These are phyloP conservation scores for Leishmania mexicana DNA, from an alignment of 208 protist genomes.

Conservation along the genomic window DNA sequence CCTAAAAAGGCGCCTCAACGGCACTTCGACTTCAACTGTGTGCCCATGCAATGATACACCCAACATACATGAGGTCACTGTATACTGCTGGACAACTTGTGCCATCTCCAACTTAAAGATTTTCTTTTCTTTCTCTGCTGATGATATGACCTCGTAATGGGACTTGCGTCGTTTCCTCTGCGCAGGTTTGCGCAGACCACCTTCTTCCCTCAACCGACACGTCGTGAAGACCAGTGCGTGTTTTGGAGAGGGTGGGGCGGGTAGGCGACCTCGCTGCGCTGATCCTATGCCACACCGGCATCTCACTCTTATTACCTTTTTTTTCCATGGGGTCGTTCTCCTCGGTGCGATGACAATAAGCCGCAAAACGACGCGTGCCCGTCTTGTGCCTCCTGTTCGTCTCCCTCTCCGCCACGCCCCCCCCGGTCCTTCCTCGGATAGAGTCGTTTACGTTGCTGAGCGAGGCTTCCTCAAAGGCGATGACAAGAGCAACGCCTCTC, in stretches of 20 bases:
- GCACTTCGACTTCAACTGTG: background rate
- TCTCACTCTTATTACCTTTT: too few species aligned
- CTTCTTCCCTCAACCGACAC: background rate
- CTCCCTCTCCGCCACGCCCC: background rate
- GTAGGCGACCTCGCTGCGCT: background rate
- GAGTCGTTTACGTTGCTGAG: background rate
- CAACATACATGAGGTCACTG: constrained; percentile 3
- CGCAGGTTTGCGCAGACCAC: background rate
- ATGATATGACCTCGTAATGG: background rate
- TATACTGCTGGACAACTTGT: constrained; percentile 2
- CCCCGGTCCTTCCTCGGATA: background rate
- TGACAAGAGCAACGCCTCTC: background rate
- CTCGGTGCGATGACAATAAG: background rate
- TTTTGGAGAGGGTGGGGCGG: background rate
- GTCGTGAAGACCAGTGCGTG: background rate
- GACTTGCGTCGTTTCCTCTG: background rate
- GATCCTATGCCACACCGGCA: background rate
- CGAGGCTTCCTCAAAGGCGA: background rate
- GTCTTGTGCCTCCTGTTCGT: background rate
- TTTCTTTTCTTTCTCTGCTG: background rate
- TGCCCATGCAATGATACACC: background rate
- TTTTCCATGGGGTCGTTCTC: too few species aligned
- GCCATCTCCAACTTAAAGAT: constrained; percentile 7
- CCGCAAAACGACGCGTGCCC: background rate
- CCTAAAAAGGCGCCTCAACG: background rate